Conservation (phyloP, 495 filamentous ascomycete genomes). For the Alectoria sarmentosa region DNA sequence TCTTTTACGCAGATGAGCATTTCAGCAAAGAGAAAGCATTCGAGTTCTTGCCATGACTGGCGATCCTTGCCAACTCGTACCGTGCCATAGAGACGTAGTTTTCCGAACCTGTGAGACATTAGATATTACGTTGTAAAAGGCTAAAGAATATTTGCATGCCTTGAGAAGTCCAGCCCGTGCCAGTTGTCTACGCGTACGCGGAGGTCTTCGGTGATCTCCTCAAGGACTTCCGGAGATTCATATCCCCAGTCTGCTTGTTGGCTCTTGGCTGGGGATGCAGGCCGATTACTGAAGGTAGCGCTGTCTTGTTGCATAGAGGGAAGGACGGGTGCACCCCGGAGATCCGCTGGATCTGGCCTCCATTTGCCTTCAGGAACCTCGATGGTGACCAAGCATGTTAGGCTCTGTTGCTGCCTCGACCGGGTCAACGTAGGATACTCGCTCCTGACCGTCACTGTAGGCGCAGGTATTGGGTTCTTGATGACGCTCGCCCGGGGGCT, state of each 20-base stretch:
- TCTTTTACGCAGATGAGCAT: slow-evolving; percentile 99
- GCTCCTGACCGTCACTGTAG: slow-evolving; percentile 84
- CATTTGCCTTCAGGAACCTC: slow-evolving; percentile 93
- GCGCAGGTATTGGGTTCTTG: slow-evolving; percentile 89
- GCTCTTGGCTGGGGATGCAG: slow-evolving; percentile 24
- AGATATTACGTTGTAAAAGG: slow-evolving; percentile 8
- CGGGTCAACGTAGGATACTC: slow-evolving; percentile 93
- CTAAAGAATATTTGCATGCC: slow-evolving; percentile 43
- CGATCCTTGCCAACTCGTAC: slow-evolving; percentile 95
- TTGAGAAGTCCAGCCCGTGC: slow-evolving; percentile 93
- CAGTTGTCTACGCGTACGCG: slow-evolving; percentile 89
- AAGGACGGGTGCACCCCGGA: slow-evolving; percentile 56
- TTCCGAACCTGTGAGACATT: slow-evolving; percentile 65
- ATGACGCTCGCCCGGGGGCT: slow-evolving; percentile 60
- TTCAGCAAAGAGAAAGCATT: slow-evolving; percentile 95
- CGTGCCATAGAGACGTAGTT: slow-evolving; percentile 83
- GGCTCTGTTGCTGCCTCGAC: slow-evolving; percentile 87
- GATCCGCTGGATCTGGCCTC: slow-evolving; percentile 77
- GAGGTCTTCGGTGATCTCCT: slow-evolving; percentile 81
- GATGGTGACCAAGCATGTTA: slow-evolving; percentile 91
- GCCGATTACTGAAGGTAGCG: slow-evolving; percentile 35
- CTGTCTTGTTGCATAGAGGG: slow-evolving; percentile 38
- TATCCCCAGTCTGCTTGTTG: slow-evolving; percentile 30
- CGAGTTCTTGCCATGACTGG: slow-evolving; percentile 94
- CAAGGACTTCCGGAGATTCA: slow-evolving; percentile 59